A percentile compares a stretch with the other conserved stretches of the same genome.
Conservation (phyloP, 306 rosid genomes). For the Vigna hirtella region DNA sequence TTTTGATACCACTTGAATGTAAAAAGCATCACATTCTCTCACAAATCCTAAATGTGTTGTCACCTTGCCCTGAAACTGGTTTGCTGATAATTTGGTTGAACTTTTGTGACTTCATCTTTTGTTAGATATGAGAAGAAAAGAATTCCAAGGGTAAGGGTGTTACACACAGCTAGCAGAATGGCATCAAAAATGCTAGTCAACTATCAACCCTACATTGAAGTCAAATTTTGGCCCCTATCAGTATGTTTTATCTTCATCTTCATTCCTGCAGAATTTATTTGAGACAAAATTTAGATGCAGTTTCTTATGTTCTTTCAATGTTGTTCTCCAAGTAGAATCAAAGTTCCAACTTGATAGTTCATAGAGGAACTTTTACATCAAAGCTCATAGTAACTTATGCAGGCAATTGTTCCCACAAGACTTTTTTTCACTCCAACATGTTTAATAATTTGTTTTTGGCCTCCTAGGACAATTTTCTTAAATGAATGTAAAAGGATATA, state of each 20-base stretch:
- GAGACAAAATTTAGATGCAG: background rate
- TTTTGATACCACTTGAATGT: too few relatives aligned
- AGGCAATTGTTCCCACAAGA: too few relatives aligned
- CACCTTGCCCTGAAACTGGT: constrained; percentile 2
- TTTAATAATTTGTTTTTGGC: too few relatives aligned
- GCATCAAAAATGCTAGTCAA: constrained; percentile 51
- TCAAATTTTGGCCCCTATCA: constrained; percentile 44
- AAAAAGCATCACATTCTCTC: too few relatives aligned
- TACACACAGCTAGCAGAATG: constrained; percentile 55
- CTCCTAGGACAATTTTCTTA: too few relatives aligned
- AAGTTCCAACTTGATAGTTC: background rate
- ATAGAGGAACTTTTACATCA: background rate
- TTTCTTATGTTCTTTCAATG: background rate
- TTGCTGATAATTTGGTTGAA: background rate
- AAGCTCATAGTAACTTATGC: too few relatives aligned
- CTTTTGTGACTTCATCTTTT: constrained; percentile 27
- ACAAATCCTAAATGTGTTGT: background rate
- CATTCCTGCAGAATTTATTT: background rate
- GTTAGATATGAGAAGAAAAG: constrained; percentile 57
- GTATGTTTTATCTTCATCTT: constrained; percentile 45
- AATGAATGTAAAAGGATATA: too few relatives aligned
- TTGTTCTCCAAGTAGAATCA: background rate
- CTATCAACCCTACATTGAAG: constrained; percentile 49
- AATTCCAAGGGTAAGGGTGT: constrained; percentile 41
- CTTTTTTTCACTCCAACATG: too few relatives aligned